A percentile compares a stretch with the other conserved stretches of the same genome.
These are phyloP conservation scores for Nannizzia gypsea DNA, from an alignment of 2,329 filamentous ascomycete genomes.

Conservation along the genomic window DNA sequence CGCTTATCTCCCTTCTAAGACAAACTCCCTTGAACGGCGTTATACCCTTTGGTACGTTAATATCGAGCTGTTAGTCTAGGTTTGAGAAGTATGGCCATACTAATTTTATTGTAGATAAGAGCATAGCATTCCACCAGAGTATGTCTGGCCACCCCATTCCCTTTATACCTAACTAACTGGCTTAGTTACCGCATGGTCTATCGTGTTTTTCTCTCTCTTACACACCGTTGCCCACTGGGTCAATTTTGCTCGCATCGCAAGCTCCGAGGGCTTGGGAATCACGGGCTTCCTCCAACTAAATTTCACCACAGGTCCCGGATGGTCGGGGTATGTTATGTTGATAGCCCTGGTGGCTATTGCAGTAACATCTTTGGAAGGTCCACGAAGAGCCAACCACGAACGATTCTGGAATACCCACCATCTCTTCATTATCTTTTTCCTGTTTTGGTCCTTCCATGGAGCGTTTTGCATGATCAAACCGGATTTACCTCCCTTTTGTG, in stretches of 20 bases:
- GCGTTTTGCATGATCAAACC: constrained; percentile 86
- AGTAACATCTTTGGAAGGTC: constrained; percentile 63
- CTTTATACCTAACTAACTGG: constrained; percentile 7
- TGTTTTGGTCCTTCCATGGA: constrained; percentile 84
- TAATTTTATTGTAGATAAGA: constrained; percentile 48
- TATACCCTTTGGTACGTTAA: constrained; percentile 51
- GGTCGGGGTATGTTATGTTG: constrained; percentile 79
- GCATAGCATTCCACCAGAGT: constrained; percentile 75
- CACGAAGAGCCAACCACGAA: constrained; percentile 69
- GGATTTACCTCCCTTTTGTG: constrained; percentile 60
- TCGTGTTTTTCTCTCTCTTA: constrained; percentile 78
- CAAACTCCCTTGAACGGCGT: constrained; percentile 76
- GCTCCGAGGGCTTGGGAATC: constrained; percentile 63
- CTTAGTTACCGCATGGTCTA: constrained; percentile 64
- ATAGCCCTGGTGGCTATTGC: constrained; percentile 67
- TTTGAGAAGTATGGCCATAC: not conserved
- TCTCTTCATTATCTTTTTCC: constrained; percentile 76
- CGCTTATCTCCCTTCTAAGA: constrained; percentile 66
- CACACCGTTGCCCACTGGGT: constrained; percentile 81
- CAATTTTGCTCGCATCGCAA: constrained; percentile 67
- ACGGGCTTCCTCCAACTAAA: constrained; percentile 68
- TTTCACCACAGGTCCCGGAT: constrained; percentile 67
- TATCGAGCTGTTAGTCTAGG: no score
- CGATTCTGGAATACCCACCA: constrained; percentile 88
- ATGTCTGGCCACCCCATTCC: constrained; percentile 3